Evolutionary conservation across 345 rosid genomes (phyloP).

Genomic region (Salix suchowensis): DNA sequence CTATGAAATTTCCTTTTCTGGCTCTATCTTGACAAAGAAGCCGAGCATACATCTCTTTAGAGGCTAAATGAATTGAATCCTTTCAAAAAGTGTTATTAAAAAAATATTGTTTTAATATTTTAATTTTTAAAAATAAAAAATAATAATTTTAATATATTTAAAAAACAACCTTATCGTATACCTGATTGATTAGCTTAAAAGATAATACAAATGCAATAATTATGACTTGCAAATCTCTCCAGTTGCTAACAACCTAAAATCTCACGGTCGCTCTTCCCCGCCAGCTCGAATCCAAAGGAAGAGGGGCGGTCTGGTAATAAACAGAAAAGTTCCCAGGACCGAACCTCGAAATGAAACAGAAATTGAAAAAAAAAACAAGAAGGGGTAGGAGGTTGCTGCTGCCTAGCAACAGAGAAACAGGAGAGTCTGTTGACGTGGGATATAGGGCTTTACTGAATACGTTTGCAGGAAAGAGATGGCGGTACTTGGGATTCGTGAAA

Average conservation of each 20-base stretch:
- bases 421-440: neutral
- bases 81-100: no score
- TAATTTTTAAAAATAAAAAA: no score
- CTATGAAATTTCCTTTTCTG: no score
- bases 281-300: neutral
- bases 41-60: no score
- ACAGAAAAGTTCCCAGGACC: neutral
- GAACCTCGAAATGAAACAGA: neutral
- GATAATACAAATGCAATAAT: conserved; percentile 32
- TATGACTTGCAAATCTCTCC: conserved; percentile 24
- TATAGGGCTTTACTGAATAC: conserved; percentile 3
- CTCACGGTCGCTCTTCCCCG: neutral
- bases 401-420: conserved; percentile 13
- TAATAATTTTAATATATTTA: no score
- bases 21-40: no score
- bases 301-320: neutral
- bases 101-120: no score
- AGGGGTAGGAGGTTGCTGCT: neutral
- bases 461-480: neutral
- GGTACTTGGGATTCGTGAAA: conserved; percentile 28
- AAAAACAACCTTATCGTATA: no score
- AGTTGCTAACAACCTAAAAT: conserved; percentile 5
- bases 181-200: conserved; percentile 34
- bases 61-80: no score
- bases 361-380: neutral